Percentiles rank a stretch among this genome's conserved stretches.
Evolutionary conservation across 805 yeast species (phyloP).

Genomic region (Ogataea glucozyma): DNA sequence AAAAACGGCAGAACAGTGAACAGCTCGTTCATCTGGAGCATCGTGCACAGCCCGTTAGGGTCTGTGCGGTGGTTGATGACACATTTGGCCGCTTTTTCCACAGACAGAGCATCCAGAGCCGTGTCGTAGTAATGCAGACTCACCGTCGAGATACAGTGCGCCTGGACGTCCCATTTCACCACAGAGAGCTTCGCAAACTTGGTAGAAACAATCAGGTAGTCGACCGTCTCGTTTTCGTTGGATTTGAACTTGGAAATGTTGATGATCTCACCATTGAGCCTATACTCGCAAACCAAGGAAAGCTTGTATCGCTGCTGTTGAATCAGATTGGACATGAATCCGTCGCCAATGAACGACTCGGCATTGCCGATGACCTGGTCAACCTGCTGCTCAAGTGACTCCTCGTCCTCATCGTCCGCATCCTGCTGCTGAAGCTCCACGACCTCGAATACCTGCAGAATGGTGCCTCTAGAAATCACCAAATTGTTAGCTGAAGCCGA

Average conservation of each 20-base stretch:
- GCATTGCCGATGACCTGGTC: slow-evolving; percentile 18
- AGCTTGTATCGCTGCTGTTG: slow-evolving; percentile 32
- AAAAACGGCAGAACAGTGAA: slow-evolving; percentile 72
- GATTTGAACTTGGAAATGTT: slow-evolving; percentile 54
- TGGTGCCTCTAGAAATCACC: slow-evolving; percentile 67
- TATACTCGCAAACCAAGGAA: slow-evolving; percentile 59
- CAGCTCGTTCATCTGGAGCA: slow-evolving; percentile 63
- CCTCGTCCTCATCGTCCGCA: slow-evolving; percentile 18
- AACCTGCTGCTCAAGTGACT: slow-evolving; percentile 13
- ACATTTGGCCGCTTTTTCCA: slow-evolving; percentile 39
- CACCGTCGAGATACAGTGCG: slow-evolving; percentile 61
- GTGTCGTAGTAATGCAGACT: slow-evolving; percentile 88
- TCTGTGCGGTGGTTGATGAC: slow-evolving; percentile 57
- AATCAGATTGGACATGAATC: slow-evolving; percentile 20
- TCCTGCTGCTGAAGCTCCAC: slow-evolving; percentile 28
- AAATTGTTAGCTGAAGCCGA: slow-evolving; percentile 49
- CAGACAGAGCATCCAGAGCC: slow-evolving; percentile 51
- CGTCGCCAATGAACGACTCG: slow-evolving; percentile 26
- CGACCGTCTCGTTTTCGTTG: slow-evolving; percentile 46
- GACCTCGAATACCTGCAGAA: slow-evolving; percentile 62
- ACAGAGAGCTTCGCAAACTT: slow-evolving; percentile 77
- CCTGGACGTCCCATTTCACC: slow-evolving; percentile 62
- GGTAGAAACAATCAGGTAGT: slow-evolving; percentile 66
- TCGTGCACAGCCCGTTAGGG: slow-evolving; percentile 57
- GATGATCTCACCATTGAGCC: slow-evolving; percentile 68